Conservation (phyloP, 2,329 filamentous ascomycete species). For the Diaporthe capsici region DNA sequence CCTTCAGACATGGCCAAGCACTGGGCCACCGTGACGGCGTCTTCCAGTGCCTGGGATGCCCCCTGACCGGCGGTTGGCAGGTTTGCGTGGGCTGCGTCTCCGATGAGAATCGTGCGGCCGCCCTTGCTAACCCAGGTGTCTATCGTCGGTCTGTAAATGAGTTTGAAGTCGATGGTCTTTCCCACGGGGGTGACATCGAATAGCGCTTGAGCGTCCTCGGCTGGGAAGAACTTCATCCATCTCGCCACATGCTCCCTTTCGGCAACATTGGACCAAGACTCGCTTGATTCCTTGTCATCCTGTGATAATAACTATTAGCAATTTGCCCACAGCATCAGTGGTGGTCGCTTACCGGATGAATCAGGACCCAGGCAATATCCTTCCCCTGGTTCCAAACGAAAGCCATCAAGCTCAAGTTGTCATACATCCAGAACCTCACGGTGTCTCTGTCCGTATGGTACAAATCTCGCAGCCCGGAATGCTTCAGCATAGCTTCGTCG, state of each 20-base stretch:
- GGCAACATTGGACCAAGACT: conserved; percentile 8
- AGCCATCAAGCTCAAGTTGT: background rate
- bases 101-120: conserved; percentile 57
- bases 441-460: conserved; percentile 1
- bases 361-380: conserved; percentile 6
- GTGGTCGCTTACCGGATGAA: background rate
- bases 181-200: conserved; percentile 1
- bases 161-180: conserved; percentile 16
- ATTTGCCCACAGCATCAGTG: rapidly evolving
- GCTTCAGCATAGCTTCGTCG: background rate
- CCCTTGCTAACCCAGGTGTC: background rate
- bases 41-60: conserved; percentile 39
- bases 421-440: conserved; percentile 2
- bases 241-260: conserved; percentile 10
- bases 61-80: conserved; percentile 61
- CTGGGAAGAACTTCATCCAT: background rate
- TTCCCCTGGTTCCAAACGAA: background rate
- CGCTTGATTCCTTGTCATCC: background rate
- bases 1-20: background rate
- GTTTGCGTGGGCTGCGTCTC: conserved; percentile 67
- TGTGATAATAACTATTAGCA: background rate
- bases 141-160: conserved; percentile 12
- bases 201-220: background rate
- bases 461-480: background rate
- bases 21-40: conserved; percentile 37